Base-by-base conservation (phyloP, 164 flowering plant species). In the Saururus chinensis region DNA sequence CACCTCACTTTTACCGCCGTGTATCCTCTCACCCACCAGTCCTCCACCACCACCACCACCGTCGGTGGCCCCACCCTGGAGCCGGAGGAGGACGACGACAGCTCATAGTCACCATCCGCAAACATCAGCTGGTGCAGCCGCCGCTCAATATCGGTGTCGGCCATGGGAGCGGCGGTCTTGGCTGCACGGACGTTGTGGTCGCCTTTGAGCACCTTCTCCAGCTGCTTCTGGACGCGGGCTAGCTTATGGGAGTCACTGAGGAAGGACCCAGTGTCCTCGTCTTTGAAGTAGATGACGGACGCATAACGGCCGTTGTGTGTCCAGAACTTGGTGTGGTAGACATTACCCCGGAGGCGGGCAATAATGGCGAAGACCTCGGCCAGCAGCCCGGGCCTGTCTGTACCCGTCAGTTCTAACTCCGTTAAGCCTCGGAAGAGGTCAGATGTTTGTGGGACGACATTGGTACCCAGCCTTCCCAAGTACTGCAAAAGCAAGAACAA, bases 91-190 rank as follows among this genome's bases (percentile, higher is more conserved):
- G 66, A 30, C 0, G 67, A 23, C n/a, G 60, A 61, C 56, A 67
- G 40, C 60, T 84, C 95, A 62, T 88, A 90, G 71, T 90, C 97
- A 22, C 99, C 73, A 57, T 90, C 96, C 0, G 85, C 95, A 67
- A 84, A 83, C 99, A 93, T 93, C 65, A 90, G 84, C 68, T 90
- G 99, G 69, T 93, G 99, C 41, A 93, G 74, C 68, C 97, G 79
- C 70, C 99, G 76, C 35, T 83, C 96, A 54, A 80, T 79, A 61
- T 83, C 85, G 20, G 83, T 83, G 45, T 60, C 66, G 19, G 79
- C 84, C 24, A 80, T 19, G 8, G 49, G 49, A 4, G 82, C 80
- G 1, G 79, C 76, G 66, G 75, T 90, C 56, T 75, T 83, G 26
- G 90, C 96, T 0, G 82, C 71, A 40, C 74, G 73, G 25, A 71